Evolutionary conservation across 495 filamentous ascomycete genomes (phyloP).

Genomic region (Aspergillus cavernicola): DNA sequence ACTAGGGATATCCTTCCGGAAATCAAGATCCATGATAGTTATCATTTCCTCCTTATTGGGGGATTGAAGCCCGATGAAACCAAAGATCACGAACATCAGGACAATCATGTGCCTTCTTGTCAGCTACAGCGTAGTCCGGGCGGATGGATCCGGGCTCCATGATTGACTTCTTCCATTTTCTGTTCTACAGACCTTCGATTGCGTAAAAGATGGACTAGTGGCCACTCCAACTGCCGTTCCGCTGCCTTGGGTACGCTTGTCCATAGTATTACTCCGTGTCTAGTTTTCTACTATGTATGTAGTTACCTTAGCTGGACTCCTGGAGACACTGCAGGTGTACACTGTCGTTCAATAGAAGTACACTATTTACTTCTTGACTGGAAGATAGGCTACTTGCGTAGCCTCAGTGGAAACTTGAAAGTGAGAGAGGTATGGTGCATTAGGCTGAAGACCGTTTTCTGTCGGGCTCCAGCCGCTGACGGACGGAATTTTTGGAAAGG

Average conservation of each 20-base stretch:
- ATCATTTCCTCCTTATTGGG: too few relatives aligned
- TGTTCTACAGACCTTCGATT: conserved; percentile 27
- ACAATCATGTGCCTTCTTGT: background rate
- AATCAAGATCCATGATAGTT: too few relatives aligned
- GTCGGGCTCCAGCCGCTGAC: conserved; percentile 23
- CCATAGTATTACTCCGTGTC: background rate
- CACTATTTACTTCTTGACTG: background rate
- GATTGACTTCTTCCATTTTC: conserved; percentile 30
- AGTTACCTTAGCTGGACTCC: too few relatives aligned
- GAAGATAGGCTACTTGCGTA: background rate
- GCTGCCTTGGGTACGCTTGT: conserved; percentile 16
- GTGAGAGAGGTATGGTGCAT: background rate
- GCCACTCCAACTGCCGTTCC: conserved; percentile 19
- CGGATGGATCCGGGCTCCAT: conserved; percentile 6
- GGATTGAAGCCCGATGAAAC: too few relatives aligned
- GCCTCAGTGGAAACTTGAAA: background rate
- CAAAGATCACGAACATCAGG: too few relatives aligned
- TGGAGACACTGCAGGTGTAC: too few relatives aligned
- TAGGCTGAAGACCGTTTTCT: conserved; percentile 24
- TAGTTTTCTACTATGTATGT: too few relatives aligned
- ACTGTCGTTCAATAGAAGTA: too few relatives aligned
- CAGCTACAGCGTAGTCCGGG: background rate
- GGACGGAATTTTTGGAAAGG: conserved; percentile 3
- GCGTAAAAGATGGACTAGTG: conserved; percentile 19
- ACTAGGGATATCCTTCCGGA: background rate